phyloP scores from a whole-genome alignment of 495 filamentous ascomycete genomes.

The Podospora pseudopauciseta region DNA sequence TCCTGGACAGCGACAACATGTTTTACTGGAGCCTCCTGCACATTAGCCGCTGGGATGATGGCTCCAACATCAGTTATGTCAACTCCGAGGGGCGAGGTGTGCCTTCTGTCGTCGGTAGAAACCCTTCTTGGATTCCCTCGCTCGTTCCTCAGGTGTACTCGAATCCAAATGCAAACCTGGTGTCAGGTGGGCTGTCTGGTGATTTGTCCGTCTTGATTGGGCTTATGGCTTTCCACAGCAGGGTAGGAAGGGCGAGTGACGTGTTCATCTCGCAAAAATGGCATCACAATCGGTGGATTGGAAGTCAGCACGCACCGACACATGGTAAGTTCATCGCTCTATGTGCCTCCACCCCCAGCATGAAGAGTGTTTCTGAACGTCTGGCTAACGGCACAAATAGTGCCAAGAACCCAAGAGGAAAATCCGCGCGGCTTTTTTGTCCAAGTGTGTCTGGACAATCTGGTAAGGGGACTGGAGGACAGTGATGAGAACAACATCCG shows the following conservation, averaged over 20 bases:
- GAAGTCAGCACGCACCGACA: neutral
- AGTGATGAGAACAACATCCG: neutral
- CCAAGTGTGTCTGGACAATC: neutral
- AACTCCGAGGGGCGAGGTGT: neutral
- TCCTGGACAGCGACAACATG: neutral
- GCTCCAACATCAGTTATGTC: neutral
- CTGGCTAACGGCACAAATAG: neutral
- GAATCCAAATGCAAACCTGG: neutral
- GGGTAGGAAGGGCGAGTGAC: neutral
- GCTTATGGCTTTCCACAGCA: neutral
- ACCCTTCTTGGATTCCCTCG: neutral
- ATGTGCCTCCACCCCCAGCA: neutral
- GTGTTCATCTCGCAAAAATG: neutral
- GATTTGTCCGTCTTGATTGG: neutral
- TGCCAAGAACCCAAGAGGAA: neutral
- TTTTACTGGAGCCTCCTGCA: neutral
- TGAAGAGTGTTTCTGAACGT: neutral
- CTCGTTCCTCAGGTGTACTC: neutral
- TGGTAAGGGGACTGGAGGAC: neutral
- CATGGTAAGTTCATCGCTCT: neutral
- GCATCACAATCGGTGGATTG: neutral
- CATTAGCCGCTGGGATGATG: neutral
- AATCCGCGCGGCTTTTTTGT: neutral
- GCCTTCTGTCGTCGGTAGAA: neutral
- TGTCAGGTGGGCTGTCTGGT: neutral